Evolutionary conservation across 2,329 filamentous ascomycete species (phyloP), one percentile per base, ranked within the genome.

Genomic region (Pyrenophora tritici-repentis): DNA sequence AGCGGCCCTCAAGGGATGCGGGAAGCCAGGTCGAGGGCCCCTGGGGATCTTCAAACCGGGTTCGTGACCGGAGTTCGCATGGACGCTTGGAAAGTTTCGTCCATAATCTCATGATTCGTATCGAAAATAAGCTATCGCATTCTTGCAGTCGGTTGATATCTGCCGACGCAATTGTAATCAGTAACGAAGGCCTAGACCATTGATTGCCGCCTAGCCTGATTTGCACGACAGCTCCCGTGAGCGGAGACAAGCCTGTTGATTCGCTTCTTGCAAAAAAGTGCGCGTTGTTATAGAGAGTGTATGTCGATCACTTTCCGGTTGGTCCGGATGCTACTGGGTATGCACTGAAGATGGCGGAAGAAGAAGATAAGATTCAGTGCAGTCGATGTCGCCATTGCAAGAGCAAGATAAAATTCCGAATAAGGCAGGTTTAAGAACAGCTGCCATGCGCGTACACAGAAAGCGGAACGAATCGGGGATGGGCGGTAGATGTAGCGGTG

Each of bases 11-110:
- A 52, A 70, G 65, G 68, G 59, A 49, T 53, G 63, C 69, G 69
- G 70, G 70, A 72, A 70, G 69, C 70, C 68, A 65, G 70, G 70
- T 72, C 61, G 70, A 71, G 67, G 68, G 68, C 60, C 24, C 68
- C 62, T 68, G 67, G 62, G 40, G 70, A 73, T 73, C 68, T 52
- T 50, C 47, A 55, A 59, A 44, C 53, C 62, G 53, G 60, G 62
- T 60, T 58, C 51, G 54, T 41, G 47, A 58, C 37, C 29, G 39
- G 44, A 57, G 55, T 59, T 62, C 17, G 40, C 17, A 38, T 43
- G 13, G 10, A 18, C 17, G 31, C 26, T n/a, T 40, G 17, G 29
- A 39, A 20, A 29, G 18, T 62, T 39, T 51, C 42, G 48, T 49
- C 44, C 49, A 32, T 20, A 24, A 31, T 52, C 42, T 36, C 20